These are phyloP conservation scores for Phytophthora aleatoria DNA, from an alignment of 352 stramenopile species.

Conservation along the genomic window DNA sequence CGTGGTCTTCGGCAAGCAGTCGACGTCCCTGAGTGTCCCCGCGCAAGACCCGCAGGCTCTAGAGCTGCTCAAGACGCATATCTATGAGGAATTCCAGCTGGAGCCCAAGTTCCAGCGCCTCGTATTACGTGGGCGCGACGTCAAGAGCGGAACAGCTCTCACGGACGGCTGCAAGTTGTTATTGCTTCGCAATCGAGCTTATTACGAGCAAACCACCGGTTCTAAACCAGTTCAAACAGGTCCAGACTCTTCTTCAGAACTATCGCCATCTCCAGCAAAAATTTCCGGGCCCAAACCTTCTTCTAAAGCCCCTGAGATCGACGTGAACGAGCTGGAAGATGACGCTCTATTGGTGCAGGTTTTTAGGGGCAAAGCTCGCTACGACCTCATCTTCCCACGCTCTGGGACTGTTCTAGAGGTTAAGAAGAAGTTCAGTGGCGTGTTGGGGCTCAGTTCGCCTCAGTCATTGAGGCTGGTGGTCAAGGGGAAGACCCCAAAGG, in stretches of 20 bases:
- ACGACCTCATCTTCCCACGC: conserved; percentile 52
- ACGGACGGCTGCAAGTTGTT: conserved; percentile 51
- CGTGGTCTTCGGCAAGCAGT: conserved; percentile 53
- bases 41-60: conserved; percentile 34
- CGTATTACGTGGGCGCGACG: conserved; percentile 52
- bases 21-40: conserved; percentile 32
- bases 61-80: conserved; percentile 31
- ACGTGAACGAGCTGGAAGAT: conserved; percentile 47
- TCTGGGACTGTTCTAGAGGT: conserved; percentile 39
- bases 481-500: conserved; percentile 62
- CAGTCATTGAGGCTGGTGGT: conserved; percentile 60
- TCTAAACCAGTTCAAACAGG: background rate
- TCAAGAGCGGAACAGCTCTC: conserved; percentile 32
- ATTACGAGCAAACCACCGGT: conserved; percentile 24
- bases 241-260: background rate
- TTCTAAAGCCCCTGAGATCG: conserved; percentile 24
- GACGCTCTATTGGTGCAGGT: conserved; percentile 58
- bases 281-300: conserved; percentile 6
- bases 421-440: conserved; percentile 52
- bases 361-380: conserved; percentile 59
- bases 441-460: conserved; percentile 46
- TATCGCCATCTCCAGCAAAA: background rate
- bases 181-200: conserved; percentile 44
- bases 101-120: conserved; percentile 56
- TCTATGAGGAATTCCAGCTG: conserved; percentile 43